Percentiles rank a stretch among this genome's conserved stretches.
These are phyloP conservation scores for Stephanodiscus triporus DNA, from an alignment of 108 stramenopile species.

Conservation along the genomic window DNA sequence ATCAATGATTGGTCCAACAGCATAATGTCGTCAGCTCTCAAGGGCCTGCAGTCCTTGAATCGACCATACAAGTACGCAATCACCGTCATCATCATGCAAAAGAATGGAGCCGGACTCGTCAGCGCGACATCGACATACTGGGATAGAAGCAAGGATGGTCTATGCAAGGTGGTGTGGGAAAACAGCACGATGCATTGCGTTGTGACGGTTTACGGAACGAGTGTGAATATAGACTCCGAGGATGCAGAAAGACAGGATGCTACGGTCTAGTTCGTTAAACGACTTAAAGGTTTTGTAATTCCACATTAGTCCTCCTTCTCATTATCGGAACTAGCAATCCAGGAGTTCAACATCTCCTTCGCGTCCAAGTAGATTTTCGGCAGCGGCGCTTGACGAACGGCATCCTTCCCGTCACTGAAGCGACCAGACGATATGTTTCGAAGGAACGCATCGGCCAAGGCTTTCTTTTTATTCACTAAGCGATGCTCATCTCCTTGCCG, in stretches of 20 bases:
- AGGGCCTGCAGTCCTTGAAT: constrained; percentile 76
- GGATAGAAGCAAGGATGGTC: constrained; percentile 69
- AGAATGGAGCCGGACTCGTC: constrained; percentile 77
- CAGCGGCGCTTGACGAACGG: background rate
- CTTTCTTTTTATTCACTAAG: constrained; percentile 25
- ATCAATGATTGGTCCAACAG: constrained; percentile 70
- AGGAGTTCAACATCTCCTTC: background rate
- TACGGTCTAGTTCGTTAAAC: background rate
- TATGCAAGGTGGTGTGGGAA: constrained; percentile 71
- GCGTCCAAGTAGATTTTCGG: background rate
- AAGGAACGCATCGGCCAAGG: constrained; percentile 31
- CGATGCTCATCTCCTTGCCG: constrained; percentile 60
- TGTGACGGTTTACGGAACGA: constrained; percentile 74
- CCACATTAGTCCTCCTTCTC: too few relatives aligned
- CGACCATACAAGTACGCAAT: constrained; percentile 84
- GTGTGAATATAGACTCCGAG: constrained; percentile 52
- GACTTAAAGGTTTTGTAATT: too few relatives aligned
- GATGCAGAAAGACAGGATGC: background rate
- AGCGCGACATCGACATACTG: constrained; percentile 76
- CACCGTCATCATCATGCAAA: constrained; percentile 84
- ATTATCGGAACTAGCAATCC: background rate
- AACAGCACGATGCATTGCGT: constrained; percentile 81
- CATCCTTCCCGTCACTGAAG: constrained; percentile 49
- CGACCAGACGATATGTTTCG: constrained; percentile 44
- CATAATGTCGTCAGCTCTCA: constrained; percentile 72